Evolutionary conservation across 2,329 filamentous ascomycete genomes (phyloP), one percentile per base, ranked within the genome.

Genomic region (Aspergillus terreus): DNA sequence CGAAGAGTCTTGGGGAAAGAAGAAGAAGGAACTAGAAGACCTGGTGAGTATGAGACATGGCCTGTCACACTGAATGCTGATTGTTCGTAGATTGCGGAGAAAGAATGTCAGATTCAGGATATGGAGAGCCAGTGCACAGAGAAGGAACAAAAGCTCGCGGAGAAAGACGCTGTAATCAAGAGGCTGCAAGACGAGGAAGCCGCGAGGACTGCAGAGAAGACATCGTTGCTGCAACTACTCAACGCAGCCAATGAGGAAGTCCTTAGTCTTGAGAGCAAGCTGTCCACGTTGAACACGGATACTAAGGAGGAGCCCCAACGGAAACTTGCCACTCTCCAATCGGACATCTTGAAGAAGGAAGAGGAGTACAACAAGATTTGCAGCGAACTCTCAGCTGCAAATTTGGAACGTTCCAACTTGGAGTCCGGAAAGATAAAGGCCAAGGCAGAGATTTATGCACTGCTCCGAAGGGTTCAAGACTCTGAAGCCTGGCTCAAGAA

Each of bases 401-500:
- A 58, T 21, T 56, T 50, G 11, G 53, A 56, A 17, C 57, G 48
- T 15, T 46, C 44, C 3, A 54, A 23, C 2, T 53, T 65, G 9
- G 63, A 65, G 44, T 43, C 54, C 7, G 51, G 53, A 3, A 61
- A 61, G 15, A 32, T 43, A 15, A 63, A 61, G 30, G 50, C 55
- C 2, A 61, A 62, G 47, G 42, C 58, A 10, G 63, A 68, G 41
- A 59, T 65, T 15, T 47, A 64, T 42, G 50, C 53, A 6, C 51
- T 68, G 6, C 61, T 62, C 32, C 55, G 49, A 10, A 54, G 58
- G 27, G 58, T 66, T 2, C 62, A 66, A 32, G 59, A 61, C 33
- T 60, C 60, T 3, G 65, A 68, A 44, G 21, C 48, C 1, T 62
- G 58, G 54, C 50, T 58, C 42, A 61, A 53, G 17, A 57, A 52